Evolutionary conservation across 148 eudicot genomes (phyloP), one percentile per base, ranked within the genome.

Genomic region (Rhododendron williamsianum): DNA sequence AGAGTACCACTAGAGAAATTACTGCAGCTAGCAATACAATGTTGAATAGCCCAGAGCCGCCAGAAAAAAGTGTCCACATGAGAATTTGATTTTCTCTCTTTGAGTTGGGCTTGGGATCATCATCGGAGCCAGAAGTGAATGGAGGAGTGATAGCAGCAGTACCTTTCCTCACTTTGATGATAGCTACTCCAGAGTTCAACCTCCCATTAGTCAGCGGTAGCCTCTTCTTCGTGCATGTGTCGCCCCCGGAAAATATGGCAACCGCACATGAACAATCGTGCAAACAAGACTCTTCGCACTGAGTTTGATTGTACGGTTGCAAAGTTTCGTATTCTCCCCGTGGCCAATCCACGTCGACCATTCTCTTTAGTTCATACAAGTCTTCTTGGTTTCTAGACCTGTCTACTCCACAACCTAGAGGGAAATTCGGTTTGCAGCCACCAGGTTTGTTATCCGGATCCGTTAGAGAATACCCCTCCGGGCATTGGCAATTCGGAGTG

Each of bases 241-340:
- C 1, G 1, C 27, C 63, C 2, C 3, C 13, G 16, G 71, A 65
- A 65, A 79, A 79, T 60, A 30, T 41, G 13, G 82, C 86, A 76
- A 67, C 82, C 2, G 33, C 82, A 65, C 86, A 84, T 9, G 9
- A 58, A 27, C 86, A 84, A 43, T 84, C 86, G 1, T 54, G 54
- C 54, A 84, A 48, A 78, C 86, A 84, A 38, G 86, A 38, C 63
- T 51, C 36, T 38, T 77, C 36, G 58, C 86, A 84, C 13, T 77
- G 74, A 38, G 33, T 79, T 41, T 78, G 48, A 46, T 41, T 38
- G 21, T 84, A 60, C 58, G 81, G 56, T 0, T 9, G 3, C 45
- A 56, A 77, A 54, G 15, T 65, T 9, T 60, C 80, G 18, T 84
- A 84, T 13, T 56, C 78, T 19, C 78, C 82, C 16, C 0, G 0